Base-by-base conservation (phyloP, 1,139 yeast genomes). In the Pichia terricola region DNA sequence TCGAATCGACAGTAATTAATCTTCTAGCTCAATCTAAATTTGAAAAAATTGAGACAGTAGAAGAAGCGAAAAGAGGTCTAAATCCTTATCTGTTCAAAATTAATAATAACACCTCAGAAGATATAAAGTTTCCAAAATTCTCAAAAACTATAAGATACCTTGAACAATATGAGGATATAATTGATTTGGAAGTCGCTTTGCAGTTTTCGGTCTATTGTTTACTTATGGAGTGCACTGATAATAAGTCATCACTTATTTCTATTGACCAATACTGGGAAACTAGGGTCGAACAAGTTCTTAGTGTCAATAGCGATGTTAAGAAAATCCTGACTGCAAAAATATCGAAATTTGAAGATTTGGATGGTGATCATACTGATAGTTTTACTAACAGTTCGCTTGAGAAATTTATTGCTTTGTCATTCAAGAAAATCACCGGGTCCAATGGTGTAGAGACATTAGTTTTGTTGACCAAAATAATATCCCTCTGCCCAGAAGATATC, bases 31-130 rank as follows among this genome's bases (percentile, higher is more conserved):
- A 9, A 64, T 76, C 22, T 56, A 45, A 68, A 28, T 63, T 61
- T 3, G 83, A 82, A 52, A 69, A 84, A 43, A 70, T 86, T 1
- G 95, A 87, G 52, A 56, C 61, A 1, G 67, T 80, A 11, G 95
- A 88, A 55, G 96, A 88, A 60, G 82, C 96, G 0, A 62, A 63
- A n/a, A 77, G 77, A 48, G 97, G 97, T 0, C 67, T 91, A 30
- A 80, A 86, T 57, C 96, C 96, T 0, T 76, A 84, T 56, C 75
- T 81, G 77, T 79, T 75, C 56, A 67, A 65, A 61, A 58, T 16
- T 54, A 64, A 4, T 57, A 60, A 8, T 16, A 35, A 39, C 26
- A 22, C 16, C 1, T 22, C 31, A 5, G 54, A 53, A 4, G 54
- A 53, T 2, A 62, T 70, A 1, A 46, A 52, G 34, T 66, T 67